Base-by-base conservation (phyloP, 495 filamentous ascomycete species). In the Hypoxylon subgilvum region DNA sequence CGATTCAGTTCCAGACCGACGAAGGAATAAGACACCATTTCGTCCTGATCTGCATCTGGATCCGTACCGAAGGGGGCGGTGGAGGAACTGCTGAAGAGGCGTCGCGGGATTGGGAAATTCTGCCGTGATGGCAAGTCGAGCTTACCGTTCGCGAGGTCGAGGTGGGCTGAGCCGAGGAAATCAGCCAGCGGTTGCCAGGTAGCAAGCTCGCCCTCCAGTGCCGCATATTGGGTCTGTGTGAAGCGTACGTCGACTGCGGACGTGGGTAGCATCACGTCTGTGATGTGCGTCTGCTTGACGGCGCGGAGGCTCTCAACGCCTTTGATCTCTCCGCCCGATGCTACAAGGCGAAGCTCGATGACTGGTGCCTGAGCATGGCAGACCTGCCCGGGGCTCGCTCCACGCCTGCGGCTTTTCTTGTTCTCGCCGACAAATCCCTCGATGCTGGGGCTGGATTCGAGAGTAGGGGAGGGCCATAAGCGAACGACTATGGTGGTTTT, bases 1-100 rank as follows among this genome's bases (percentile, higher is more conserved):
- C 70, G 70, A 6, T 72, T 69, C 6, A 77, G 57, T 41, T 84
- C 79, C 5, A 80, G 48, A 2, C 74, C 74, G 21, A 69, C 70
- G 56, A 80, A 78, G 16, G 72, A 57, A 70, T 84, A 83, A 16
- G 18, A 66, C 25, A 10, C 70, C 57, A 21, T 65, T 53, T 0
- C 19, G 5, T 49, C 35, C 5, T 19, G n/a, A 4, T 4, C 12
- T 6, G 41, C 35, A 10, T 39, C 17, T n/a, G 51, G 38, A 9
- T 27, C 35, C 19, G 18, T 1, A 7, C 50, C 13, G 17, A 12
- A 35, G n/a, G n/a, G 18, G 12, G 3, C n/a, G 48, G 44, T 27
- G 13, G 44, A 17, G 6, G 23, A 32, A 8, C 47, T 16, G 47
- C 6, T 13, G 25, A 74, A 46, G 9, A 76, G 38, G 17, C 65